Base-by-base conservation (phyloP, 331 rosid genomes). In the Saraca asoca region DNA sequence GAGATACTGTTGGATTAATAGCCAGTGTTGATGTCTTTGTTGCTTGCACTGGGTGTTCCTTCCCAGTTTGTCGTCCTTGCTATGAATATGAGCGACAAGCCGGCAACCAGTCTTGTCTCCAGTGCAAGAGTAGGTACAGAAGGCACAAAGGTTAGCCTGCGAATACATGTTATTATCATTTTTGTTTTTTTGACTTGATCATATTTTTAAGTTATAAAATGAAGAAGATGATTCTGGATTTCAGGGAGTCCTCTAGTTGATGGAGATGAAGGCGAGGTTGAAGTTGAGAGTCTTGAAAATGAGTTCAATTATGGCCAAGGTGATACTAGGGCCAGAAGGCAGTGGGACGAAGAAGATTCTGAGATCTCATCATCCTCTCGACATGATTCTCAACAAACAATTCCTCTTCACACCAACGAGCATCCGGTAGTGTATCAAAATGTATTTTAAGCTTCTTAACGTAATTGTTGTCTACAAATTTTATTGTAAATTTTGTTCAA, bases 31-130 rank as follows among this genome's bases (percentile, higher is more conserved):
- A 94, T 59, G 81, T 85, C 16, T 94, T 94, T 81, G 99, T 88
- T 62, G 97, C 96, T 69, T 94, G 99, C 79, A 88, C 88, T 53
- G 99, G 90, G 80, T 94, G 99, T 65, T 97, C 91, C 3, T 94
- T 86, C 75, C 99, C 99, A 9, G 96, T 94, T 61, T 94, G 99
- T 54, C 87, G 96, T 48, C 88, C 92, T 54, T 94, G 99, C 56
- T 94, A 94, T 50, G 99, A 90, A 76, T 94, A 94, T 11, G 97
- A 90, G 74, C 80, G 96, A 15, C 88, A 86, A 80, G 97, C 90
- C 59, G 99, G 99, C 69, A 90, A 88, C 64, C 89, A 88, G 71
- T 72, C 90, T 69, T 94, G 97, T 51, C 97, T 97, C 13, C 95
- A 88, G 78, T 94, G 99, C 95, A 94, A 90, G 83, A 94, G 96